A percentile compares a stretch with the other conserved stretches of the same genome.
Conservation (phyloP, 2,329 filamentous ascomycete species). For the Trichoderma atroviride region DNA sequence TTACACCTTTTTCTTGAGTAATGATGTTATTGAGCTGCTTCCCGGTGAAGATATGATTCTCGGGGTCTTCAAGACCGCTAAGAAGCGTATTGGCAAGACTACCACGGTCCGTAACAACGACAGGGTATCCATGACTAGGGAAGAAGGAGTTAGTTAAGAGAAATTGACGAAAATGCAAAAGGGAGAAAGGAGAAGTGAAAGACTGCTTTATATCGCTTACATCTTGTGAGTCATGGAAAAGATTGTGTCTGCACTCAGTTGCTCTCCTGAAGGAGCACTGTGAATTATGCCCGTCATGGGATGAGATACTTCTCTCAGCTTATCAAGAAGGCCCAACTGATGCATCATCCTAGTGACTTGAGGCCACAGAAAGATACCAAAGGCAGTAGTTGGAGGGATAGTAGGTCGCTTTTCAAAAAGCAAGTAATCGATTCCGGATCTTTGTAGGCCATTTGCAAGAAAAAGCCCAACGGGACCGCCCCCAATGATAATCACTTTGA, state of each 20-base stretch:
- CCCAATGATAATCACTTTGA: slow-evolving; percentile 36
- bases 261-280: background rate
- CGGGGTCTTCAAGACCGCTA: slow-evolving; percentile 33
- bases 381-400: slow-evolving; percentile 36
- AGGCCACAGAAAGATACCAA: slow-evolving; percentile 39
- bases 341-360: slow-evolving; percentile 36
- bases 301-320: background rate
- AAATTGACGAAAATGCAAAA: background rate
- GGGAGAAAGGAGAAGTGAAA: background rate
- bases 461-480: slow-evolving; percentile 36
- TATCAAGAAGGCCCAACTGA: slow-evolving; percentile 37
- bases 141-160: background rate
- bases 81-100: slow-evolving; percentile 40
- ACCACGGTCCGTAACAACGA: slow-evolving; percentile 41
- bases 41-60: slow-evolving; percentile 35
- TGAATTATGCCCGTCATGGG: background rate
- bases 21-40: slow-evolving; percentile 34
- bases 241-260: background rate
- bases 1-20: slow-evolving; percentile 33
- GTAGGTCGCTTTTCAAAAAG: slow-evolving; percentile 41
- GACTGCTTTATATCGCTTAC: background rate
- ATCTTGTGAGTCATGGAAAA: background rate
- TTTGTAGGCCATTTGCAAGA: slow-evolving; percentile 33
- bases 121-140: slow-evolving; percentile 33
- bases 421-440: slow-evolving; percentile 42